These are phyloP conservation scores for Neoboletus subvelutipes DNA, from an alignment of 768 basidiomycete genomes.

Conservation along the genomic window DNA sequence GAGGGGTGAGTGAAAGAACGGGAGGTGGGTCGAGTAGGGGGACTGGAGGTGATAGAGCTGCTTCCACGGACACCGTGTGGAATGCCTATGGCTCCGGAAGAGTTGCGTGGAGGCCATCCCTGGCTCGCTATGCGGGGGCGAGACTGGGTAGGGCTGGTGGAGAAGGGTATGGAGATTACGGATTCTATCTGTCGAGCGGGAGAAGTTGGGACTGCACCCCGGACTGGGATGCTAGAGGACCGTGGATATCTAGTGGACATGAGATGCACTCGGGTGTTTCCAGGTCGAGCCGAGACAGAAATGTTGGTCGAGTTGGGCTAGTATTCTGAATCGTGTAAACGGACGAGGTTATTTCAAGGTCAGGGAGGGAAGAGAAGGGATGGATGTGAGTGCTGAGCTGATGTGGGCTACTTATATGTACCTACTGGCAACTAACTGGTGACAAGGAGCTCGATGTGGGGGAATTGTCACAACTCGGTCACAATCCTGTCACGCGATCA, in stretches of 20 bases:
- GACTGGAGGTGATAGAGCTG: constrained; percentile 33
- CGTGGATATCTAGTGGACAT: constrained; percentile 57
- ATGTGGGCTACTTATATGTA: constrained; percentile 13
- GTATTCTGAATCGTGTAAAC: not conserved
- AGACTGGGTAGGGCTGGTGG: constrained; percentile 35
- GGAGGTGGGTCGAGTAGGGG: constrained; percentile 41
- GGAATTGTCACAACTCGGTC: constrained; percentile 29
- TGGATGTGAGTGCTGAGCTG: not conserved
- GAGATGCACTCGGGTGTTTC: not conserved
- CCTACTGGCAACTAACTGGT: not conserved
- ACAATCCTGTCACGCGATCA: constrained; percentile 26
- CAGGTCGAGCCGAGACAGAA: not conserved
- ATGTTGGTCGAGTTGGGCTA: not conserved
- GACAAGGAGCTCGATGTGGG: constrained; percentile 11
- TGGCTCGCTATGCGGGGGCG: constrained; percentile 41
- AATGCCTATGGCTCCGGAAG: constrained; percentile 36
- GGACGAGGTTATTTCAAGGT: not conserved
- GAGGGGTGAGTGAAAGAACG: constrained; percentile 44
- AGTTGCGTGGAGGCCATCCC: constrained; percentile 28
- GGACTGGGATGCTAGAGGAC: constrained; percentile 67
- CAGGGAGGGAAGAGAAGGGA: not conserved
- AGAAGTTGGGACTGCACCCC: constrained; percentile 43
- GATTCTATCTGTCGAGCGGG: constrained; percentile 63
- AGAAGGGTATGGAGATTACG: constrained; percentile 61
- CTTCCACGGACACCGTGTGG: constrained; percentile 40